These are phyloP conservation scores for Lactarius tabidus DNA, from an alignment of 768 basidiomycete genomes.

Conservation along the genomic window DNA sequence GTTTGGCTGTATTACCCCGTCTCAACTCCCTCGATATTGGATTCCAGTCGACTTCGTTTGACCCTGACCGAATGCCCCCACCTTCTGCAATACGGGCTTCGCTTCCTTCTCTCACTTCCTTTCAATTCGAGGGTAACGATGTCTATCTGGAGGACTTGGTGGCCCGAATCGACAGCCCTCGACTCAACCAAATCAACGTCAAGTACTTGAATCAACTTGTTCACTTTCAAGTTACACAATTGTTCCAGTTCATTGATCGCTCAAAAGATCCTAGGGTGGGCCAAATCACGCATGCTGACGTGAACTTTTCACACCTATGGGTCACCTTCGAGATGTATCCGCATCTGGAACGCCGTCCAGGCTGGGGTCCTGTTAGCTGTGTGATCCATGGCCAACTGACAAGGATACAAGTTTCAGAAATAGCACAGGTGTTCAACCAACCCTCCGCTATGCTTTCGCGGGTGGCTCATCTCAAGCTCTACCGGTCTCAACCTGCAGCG, in stretches of 20 bases:
- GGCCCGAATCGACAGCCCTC: slow-evolving; percentile 1
- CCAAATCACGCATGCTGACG: neutral
- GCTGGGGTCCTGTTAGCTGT: neutral
- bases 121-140: neutral
- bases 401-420: neutral
- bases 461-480: neutral
- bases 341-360: neutral
- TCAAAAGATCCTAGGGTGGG: neutral
- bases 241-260: neutral
- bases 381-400: neutral
- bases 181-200: neutral
- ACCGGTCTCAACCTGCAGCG: too few species aligned
- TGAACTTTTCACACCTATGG: neutral
- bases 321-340: neutral
- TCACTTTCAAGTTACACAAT: neutral
- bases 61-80: neutral
- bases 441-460: neutral
- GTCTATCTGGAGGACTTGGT: slow-evolving; percentile 10
- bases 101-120: neutral
- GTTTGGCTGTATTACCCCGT: neutral
- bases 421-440: neutral
- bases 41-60: neutral
- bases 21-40: neutral
- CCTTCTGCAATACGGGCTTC: neutral
- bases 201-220: neutral